Conservation (phyloP, 129 eudicot species). For the Centella asiatica region DNA sequence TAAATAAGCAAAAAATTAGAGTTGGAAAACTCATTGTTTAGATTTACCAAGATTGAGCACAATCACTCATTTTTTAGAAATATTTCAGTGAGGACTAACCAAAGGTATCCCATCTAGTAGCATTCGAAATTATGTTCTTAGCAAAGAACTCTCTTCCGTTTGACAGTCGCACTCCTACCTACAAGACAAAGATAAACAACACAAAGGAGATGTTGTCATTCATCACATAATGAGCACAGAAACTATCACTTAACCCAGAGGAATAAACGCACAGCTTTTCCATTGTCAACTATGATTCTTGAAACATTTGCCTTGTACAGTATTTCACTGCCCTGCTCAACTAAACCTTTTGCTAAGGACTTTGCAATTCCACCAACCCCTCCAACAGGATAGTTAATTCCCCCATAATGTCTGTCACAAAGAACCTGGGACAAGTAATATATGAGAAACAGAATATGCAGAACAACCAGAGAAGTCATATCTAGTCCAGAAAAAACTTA, state of each 20-base stretch:
- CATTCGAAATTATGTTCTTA: constrained; percentile 85
- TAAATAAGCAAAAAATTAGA: neutral
- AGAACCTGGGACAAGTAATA: constrained; percentile 52
- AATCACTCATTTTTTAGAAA: constrained; percentile 5
- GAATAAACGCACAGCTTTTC: constrained; percentile 68
- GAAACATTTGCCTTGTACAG: constrained; percentile 84
- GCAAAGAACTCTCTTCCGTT: constrained; percentile 89
- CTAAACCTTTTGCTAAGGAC: constrained; percentile 77
- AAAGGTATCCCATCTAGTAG: constrained; percentile 99
- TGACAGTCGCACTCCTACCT: constrained; percentile 87
- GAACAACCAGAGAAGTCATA: constrained; percentile 14
- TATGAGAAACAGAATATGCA: constrained; percentile 11
- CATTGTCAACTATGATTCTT: constrained; percentile 61
- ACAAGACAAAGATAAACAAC: constrained; percentile 12
- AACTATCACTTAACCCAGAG: neutral
- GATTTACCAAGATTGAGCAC: neutral
- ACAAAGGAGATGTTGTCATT: neutral
- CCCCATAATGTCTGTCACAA: constrained; percentile 97
- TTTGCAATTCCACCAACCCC: constrained; percentile 96
- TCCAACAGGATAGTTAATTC: constrained; percentile 97
- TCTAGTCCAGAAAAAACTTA: constrained; percentile 27
- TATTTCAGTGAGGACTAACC: constrained; percentile 40
- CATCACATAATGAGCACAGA: neutral
- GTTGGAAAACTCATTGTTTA: neutral
- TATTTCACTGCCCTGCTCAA: constrained; percentile 81